Conservation (phyloP, 2,329 filamentous ascomycete species). For the Westerdykella ornata region DNA sequence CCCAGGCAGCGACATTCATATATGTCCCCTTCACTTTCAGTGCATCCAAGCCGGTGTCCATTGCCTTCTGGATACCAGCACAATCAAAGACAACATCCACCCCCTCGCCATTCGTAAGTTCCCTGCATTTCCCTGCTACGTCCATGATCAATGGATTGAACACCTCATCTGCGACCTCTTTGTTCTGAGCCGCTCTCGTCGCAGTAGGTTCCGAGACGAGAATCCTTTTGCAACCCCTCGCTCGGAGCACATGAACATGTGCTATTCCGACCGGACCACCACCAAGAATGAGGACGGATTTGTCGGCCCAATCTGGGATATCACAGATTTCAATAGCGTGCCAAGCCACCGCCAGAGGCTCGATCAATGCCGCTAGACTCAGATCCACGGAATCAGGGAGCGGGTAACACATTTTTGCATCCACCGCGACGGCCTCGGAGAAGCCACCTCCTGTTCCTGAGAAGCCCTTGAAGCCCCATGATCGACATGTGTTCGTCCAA, state of each 20-base stretch:
- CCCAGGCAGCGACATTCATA: constrained; percentile 33
- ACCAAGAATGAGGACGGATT: constrained; percentile 20
- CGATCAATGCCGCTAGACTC: constrained; percentile 21
- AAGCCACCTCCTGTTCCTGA: constrained; percentile 25
- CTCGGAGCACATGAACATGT: constrained; percentile 27
- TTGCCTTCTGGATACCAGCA: constrained; percentile 26
- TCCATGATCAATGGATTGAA: constrained; percentile 23
- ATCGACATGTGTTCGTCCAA: constrained; percentile 17
- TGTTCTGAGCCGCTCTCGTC: constrained; percentile 16
- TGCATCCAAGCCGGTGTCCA: constrained; percentile 28
- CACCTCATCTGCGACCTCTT: constrained; percentile 19
- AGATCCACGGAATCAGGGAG: constrained; percentile 20
- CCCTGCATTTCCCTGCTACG: constrained; percentile 22
- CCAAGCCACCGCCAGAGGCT: constrained; percentile 29
- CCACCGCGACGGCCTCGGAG: constrained; percentile 18
- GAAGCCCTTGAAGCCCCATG: constrained; percentile 22
- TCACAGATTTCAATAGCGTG: constrained; percentile 17
- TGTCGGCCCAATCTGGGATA: constrained; percentile 7
- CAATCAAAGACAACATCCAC: constrained; percentile 34
- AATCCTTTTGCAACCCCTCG: constrained; percentile 23
- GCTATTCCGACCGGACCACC: constrained; percentile 27
- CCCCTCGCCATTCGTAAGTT: constrained; percentile 24
- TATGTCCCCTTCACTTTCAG: constrained; percentile 23
- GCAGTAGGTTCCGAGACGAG: constrained; percentile 23
- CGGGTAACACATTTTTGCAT: constrained; percentile 17